phyloP scores from a whole-genome alignment of 106 monocot genomes.

The Narthecium ossifragum region DNA sequence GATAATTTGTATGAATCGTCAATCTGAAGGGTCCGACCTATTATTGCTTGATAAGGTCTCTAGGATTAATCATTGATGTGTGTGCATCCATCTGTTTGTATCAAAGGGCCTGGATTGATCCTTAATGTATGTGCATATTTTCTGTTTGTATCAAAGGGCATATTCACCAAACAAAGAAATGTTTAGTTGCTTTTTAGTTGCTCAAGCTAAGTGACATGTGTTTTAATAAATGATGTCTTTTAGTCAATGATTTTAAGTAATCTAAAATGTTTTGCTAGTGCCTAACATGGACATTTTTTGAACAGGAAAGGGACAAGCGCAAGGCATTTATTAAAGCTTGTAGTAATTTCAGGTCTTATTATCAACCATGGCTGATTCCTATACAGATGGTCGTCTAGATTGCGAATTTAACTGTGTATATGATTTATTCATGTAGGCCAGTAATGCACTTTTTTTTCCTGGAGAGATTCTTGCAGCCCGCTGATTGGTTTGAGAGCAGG shows the following conservation, averaged over 20 bases:
- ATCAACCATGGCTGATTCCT: background rate
- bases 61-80: too few relatives aligned
- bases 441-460: slow-evolving; percentile 96
- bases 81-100: too few relatives aligned
- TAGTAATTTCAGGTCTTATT: slow-evolving; percentile 71
- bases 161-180: too few relatives aligned
- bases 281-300: slow-evolving; percentile 6
- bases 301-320: slow-evolving; percentile 82
- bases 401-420: slow-evolving; percentile 8
- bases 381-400: background rate
- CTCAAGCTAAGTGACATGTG: too few relatives aligned
- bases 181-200: too few relatives aligned
- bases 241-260: background rate
- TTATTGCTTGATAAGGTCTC: too few relatives aligned
- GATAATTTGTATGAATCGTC: too few relatives aligned
- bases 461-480: slow-evolving; percentile 83
- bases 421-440: slow-evolving; percentile 45
- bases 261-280: background rate
- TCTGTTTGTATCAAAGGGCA: too few relatives aligned
- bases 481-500: slow-evolving; percentile 87
- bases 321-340: slow-evolving; percentile 83
- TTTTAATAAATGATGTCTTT: too few relatives aligned
- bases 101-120: too few relatives aligned
- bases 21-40: too few relatives aligned
- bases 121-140: too few relatives aligned